These are phyloP conservation scores for Carex kokanica DNA, from an alignment of 176 grass and related monocot species.

Conservation along the genomic window DNA sequence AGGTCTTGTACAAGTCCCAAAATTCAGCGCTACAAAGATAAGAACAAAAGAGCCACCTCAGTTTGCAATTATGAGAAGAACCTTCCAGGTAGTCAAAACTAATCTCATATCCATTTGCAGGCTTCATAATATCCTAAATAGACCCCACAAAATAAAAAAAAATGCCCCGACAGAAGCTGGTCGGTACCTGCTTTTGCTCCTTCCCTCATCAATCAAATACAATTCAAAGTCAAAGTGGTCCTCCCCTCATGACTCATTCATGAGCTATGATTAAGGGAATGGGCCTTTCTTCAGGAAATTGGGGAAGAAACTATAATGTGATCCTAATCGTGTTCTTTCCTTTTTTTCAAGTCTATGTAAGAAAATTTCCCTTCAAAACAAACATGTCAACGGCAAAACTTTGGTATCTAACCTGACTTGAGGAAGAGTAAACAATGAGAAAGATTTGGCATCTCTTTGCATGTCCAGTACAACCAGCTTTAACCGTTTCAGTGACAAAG, in stretches of 20 bases:
- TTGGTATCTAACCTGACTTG: constrained; percentile 72
- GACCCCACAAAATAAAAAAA: background rate
- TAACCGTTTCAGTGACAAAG: constrained; percentile 64
- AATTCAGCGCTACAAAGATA: constrained; percentile 62
- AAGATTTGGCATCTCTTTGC: constrained; percentile 86
- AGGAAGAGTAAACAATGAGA: constrained; percentile 78
- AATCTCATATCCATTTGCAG: background rate
- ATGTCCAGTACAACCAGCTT: constrained; percentile 75
- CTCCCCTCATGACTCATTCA: background rate
- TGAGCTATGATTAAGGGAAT: background rate
- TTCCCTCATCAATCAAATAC: background rate
- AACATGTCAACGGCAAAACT: background rate
- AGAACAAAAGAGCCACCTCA: constrained; percentile 1
- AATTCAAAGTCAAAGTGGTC: background rate
- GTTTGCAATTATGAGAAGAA: background rate
- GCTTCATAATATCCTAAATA: background rate
- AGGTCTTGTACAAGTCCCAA: constrained; percentile 82
- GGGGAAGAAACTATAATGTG: background rate
- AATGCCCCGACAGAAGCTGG: background rate
- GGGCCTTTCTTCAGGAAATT: background rate
- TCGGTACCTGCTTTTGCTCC: background rate
- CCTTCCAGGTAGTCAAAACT: background rate
- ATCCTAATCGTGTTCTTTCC: background rate
- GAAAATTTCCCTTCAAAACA: background rate
- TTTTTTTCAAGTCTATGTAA: background rate